Evolutionary conservation across 2,329 filamentous ascomycete species (phyloP).

Genomic region (Botrytis cinerea): DNA sequence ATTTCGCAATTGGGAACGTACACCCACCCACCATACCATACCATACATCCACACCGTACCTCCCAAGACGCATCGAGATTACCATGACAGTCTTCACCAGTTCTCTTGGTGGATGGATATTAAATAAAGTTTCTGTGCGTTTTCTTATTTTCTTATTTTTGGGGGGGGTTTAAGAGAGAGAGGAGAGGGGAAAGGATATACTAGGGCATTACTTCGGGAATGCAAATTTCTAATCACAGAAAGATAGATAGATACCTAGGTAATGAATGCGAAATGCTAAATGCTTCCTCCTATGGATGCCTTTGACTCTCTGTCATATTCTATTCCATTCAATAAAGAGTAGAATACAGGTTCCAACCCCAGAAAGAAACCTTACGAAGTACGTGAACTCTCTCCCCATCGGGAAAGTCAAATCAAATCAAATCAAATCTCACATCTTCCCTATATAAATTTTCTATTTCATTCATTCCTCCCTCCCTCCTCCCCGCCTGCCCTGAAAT

Average conservation of each 20-base stretch:
- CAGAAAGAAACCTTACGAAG: neutral
- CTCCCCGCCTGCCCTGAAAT: too few relatives aligned
- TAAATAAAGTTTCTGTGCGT: neutral
- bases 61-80: neutral
- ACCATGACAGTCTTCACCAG: neutral
- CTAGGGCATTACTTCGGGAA: neutral
- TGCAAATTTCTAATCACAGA: neutral
- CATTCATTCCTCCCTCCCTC: too few relatives aligned
- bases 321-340: too few relatives aligned
- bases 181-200: neutral
- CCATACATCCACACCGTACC: neutral
- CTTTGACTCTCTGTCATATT: too few relatives aligned
- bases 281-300: too few relatives aligned
- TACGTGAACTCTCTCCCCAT: too few relatives aligned
- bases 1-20: neutral
- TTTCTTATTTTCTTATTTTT: neutral
- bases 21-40: too few relatives aligned
- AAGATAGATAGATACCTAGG: neutral
- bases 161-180: too few relatives aligned
- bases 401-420: too few relatives aligned
- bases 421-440: too few relatives aligned
- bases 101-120: neutral
- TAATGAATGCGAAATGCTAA: neutral
- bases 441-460: too few relatives aligned
- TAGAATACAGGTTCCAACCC: neutral